phyloP scores from a whole-genome alignment of 2,329 filamentous ascomycete genomes.

The Verticillium longisporum region DNA sequence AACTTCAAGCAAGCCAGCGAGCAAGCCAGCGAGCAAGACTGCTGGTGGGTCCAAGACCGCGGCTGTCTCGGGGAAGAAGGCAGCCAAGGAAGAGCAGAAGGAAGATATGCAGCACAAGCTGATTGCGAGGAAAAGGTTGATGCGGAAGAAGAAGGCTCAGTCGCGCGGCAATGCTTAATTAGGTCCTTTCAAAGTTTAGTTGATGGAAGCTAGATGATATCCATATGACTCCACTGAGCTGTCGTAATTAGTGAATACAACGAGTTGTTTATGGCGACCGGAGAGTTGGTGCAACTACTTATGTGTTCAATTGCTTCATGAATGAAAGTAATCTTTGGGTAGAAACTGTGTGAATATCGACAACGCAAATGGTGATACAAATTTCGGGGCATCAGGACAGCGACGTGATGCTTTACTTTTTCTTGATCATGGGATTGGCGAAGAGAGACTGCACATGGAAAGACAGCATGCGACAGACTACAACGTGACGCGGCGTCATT shows the following conservation, averaged over 20 bases:
- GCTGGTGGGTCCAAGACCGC: background rate
- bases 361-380: too few species aligned
- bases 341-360: too few species aligned
- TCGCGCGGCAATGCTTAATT: constrained; percentile 20
- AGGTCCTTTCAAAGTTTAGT: background rate
- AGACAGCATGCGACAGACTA: too few species aligned
- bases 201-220: constrained; percentile 1
- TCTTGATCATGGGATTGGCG: too few species aligned
- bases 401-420: too few species aligned
- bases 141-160: constrained; percentile 60
- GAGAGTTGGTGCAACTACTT: background rate
- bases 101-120: constrained; percentile 58
- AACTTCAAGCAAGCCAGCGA: too few species aligned
- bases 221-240: background rate
- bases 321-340: too few species aligned
- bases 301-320: too few species aligned
- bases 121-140: constrained; percentile 77
- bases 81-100: constrained; percentile 15
- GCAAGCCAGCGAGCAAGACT: background rate
- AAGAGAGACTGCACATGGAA: too few species aligned
- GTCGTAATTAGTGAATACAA: background rate
- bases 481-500: too few species aligned
- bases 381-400: too few species aligned
- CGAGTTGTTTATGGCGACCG: background rate
- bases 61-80: background rate